A percentile compares a stretch with the other conserved stretches of the same genome.
Evolutionary conservation across 2,329 filamentous ascomycete species (phyloP).

Genomic region (Aspergillus amoenus): DNA sequence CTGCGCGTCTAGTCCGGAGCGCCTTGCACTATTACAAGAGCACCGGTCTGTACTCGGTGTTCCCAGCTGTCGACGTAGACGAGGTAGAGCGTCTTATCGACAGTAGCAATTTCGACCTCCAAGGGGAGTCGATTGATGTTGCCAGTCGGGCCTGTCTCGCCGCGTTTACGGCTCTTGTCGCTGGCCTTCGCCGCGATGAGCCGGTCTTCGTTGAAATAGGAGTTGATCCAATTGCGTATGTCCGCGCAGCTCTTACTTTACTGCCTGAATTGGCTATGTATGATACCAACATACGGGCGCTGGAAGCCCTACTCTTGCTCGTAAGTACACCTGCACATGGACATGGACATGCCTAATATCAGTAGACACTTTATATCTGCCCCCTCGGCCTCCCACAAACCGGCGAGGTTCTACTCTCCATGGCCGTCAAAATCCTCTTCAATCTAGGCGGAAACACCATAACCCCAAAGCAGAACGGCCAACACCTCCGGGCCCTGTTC

Average conservation of each 20-base stretch:
- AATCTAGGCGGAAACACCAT: constrained; percentile 19
- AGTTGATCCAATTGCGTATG: constrained; percentile 21
- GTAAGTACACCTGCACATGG: constrained; percentile 12
- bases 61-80: constrained; percentile 22
- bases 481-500: constrained; percentile 25
- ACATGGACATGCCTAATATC: not conserved
- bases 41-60: constrained; percentile 24
- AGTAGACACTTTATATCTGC: constrained; percentile 21
- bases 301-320: constrained; percentile 24
- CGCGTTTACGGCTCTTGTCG: constrained; percentile 27
- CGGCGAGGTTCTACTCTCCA: constrained; percentile 22
- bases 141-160: constrained; percentile 21
- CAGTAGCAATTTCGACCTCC: not conserved
- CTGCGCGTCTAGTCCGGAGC: constrained; percentile 10
- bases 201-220: constrained; percentile 21
- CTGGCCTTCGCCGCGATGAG: constrained; percentile 21
- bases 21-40: constrained; percentile 21
- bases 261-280: constrained; percentile 24
- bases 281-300: constrained; percentile 17
- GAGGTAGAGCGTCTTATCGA: constrained; percentile 15
- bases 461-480: not conserved
- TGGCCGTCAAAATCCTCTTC: constrained; percentile 23
- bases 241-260: constrained; percentile 16
- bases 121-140: constrained; percentile 1
- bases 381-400: constrained; percentile 25